Base-by-base conservation (phyloP, 1,284 basidiomycete species). In the Phellopilus nigrolimitatus region DNA sequence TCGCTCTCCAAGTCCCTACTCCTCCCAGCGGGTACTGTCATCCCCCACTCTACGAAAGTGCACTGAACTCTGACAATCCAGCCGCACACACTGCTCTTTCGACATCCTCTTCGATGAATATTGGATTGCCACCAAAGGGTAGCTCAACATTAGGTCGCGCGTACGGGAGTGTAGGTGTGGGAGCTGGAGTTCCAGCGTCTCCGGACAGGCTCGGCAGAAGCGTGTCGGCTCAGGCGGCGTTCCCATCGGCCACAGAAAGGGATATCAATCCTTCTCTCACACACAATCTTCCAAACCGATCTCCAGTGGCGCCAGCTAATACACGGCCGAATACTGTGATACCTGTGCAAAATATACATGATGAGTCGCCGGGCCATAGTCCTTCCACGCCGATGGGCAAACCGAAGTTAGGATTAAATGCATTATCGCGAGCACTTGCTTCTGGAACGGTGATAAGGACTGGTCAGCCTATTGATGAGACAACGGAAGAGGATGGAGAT, bases 151-250 rank as follows among this genome's bases (percentile, higher is more conserved):
- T 27, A 42, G 40, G 17, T 27, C 21, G 24, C 30, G 37, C 9
- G 8, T 24, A 13, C 12, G 8, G 22, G 15, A 39, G 27, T 39
- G 42, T 25, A 8, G 42, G 33, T 9, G 22, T 21, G 12, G n/a
- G 21, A 4, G 2, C 21, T 8, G 13, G 8, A 4, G n/a, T 25
- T 17, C n/a, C 9, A 27, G 28, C 43, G 24, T 13, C 37, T 34
- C 27, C 15, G 8, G 40, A 52, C 25, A 54, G 25, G 15, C 21
- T 49, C n/a, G 52, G 42, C 8, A 37, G 52, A 19, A 54, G 52
- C 30, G 22, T 41, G 21, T 54, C 52, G 2, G 52, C 52, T 9
- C 52, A 54, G 33, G 52, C 47, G 1, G 37, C 47, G 5, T 19
- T 49, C 17, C 43, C 50, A 33, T 38, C 42, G 21, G 8, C 12